These are phyloP conservation scores for Kodamaea restingae DNA, from an alignment of 805 yeast species.

Conservation along the genomic window DNA sequence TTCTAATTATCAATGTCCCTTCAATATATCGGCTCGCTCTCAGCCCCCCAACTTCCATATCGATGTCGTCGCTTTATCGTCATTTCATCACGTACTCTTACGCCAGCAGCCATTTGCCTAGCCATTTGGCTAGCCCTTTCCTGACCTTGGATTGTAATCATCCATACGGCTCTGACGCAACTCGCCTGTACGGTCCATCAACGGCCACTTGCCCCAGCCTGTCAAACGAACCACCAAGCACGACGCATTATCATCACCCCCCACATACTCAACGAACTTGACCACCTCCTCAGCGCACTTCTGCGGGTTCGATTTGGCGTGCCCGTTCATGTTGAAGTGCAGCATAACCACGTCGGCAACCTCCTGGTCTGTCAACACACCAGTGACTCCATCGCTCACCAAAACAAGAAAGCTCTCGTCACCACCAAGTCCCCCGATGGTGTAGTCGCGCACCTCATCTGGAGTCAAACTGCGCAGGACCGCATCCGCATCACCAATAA, in stretches of 20 bases:
- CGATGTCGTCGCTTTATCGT: too few species aligned
- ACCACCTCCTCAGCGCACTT: constrained; percentile 82
- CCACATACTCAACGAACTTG: constrained; percentile 76
- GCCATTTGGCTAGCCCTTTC: constrained; percentile 3
- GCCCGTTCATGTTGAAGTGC: constrained; percentile 62
- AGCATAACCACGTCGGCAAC: constrained; percentile 78
- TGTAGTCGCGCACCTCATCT: constrained; percentile 31
- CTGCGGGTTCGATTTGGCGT: constrained; percentile 73
- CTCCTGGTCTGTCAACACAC: constrained; percentile 82
- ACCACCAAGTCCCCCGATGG: constrained; percentile 60
- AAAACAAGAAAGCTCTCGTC: constrained; percentile 83
- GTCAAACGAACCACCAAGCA: constrained; percentile 72
- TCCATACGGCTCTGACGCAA: constrained; percentile 67
- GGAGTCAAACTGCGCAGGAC: constrained; percentile 35
- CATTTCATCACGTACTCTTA: too few species aligned
- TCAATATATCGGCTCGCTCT: too few species aligned
- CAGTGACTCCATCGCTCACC: constrained; percentile 85
- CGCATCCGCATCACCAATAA: constrained; percentile 54
- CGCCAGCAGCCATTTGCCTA: too few species aligned
- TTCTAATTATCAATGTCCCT: too few species aligned
- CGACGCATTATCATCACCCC: constrained; percentile 96
- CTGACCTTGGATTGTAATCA: constrained; percentile 34
- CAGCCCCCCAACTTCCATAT: too few species aligned
- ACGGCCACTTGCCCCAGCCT: constrained; percentile 96
- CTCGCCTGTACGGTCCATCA: constrained; percentile 76